A percentile compares a stretch with the other conserved stretches of the same genome.
Conservation (phyloP, 106 monocot species). For the Platanthera guangdongensis region DNA sequence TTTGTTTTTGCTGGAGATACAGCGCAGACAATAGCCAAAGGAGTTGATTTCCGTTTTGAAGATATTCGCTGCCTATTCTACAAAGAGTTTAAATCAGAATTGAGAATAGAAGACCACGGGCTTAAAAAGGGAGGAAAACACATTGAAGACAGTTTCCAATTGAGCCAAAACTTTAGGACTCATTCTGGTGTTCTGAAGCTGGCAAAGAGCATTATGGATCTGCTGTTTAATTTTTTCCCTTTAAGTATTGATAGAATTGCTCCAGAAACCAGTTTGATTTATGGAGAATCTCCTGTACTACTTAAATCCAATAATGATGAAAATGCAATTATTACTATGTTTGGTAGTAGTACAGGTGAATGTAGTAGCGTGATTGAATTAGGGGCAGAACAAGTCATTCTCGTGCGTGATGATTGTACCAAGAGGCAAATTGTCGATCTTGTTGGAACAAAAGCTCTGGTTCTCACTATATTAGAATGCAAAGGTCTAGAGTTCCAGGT, state of each 20-base stretch:
- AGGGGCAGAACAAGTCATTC: slow-evolving; percentile 71
- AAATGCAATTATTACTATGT: slow-evolving; percentile 55
- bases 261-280: slow-evolving; percentile 41
- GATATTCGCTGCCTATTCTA: slow-evolving; percentile 63
- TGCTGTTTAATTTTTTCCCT: slow-evolving; percentile 46
- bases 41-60: slow-evolving; percentile 64
- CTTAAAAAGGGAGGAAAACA: background rate
- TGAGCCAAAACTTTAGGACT: slow-evolving; percentile 56
- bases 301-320: slow-evolving; percentile 38
- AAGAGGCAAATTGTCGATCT: slow-evolving; percentile 26
- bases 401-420: slow-evolving; percentile 40
- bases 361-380: slow-evolving; percentile 18
- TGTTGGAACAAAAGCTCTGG: slow-evolving; percentile 46
- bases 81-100: slow-evolving; percentile 23
- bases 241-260: slow-evolving; percentile 32
- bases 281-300: slow-evolving; percentile 59
- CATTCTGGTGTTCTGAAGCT: slow-evolving; percentile 56
- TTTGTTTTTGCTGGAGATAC: slow-evolving; percentile 76
- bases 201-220: slow-evolving; percentile 50
- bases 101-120: background rate
- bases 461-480: slow-evolving; percentile 60
- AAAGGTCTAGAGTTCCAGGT: slow-evolving; percentile 82
- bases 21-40: slow-evolving; percentile 66
- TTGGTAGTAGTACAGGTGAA: slow-evolving; percentile 24
- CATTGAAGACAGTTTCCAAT: slow-evolving; percentile 35